Base-by-base conservation (phyloP, 2,329 filamentous ascomycete genomes). In the Clonostachys solani region DNA sequence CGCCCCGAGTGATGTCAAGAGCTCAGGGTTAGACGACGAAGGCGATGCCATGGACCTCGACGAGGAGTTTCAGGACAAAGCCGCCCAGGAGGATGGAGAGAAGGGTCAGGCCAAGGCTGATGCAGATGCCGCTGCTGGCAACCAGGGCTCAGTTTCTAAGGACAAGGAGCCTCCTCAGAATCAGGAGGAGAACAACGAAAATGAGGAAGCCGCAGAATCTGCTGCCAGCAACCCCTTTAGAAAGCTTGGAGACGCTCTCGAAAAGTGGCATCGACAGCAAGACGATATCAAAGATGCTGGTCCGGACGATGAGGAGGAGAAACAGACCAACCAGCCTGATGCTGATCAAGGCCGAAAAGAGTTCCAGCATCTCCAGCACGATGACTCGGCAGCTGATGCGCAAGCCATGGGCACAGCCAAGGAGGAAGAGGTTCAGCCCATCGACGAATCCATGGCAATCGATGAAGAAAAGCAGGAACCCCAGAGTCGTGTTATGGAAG, bases 351-450 rank as follows among this genome's bases (percentile, higher is more conserved):
- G 80, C 10, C 78, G 86, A 60, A 81, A 81, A n/a, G 91, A 96
- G 60, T 96, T 96, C 60, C 91, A 97, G 69, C 94, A 99, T 67
- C 74, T 97, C 5, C 86, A 87, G 50, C 84, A 96, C 54, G 89
- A 96, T 50, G 80, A 94, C 33, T 81, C 84, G 29, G 78, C 85
- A 46, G 81, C 87, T n/a, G 92, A 96, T 48, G 84, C 90, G 2
- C 94, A 99, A 68, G 94, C 94, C 13, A 79, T 99, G 59, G 95
- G 94, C 34, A 86, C 88, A 37, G 89, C 92, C 6, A 87, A 83
- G 12, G 87, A 95, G 52, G 92, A 99, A 23, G 89, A 96, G 63
- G 87, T 87, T 4, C 85, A 84, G 55, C 85, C 88, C 7, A 78
- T 99, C 47, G 89, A 97, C 59, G 88, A 96, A 55, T 83, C 87